Percentiles rank a stretch among this genome's conserved stretches.
These are phyloP conservation scores for Clavispora asparagi DNA, from an alignment of 805 yeast genomes.

Conservation along the genomic window DNA sequence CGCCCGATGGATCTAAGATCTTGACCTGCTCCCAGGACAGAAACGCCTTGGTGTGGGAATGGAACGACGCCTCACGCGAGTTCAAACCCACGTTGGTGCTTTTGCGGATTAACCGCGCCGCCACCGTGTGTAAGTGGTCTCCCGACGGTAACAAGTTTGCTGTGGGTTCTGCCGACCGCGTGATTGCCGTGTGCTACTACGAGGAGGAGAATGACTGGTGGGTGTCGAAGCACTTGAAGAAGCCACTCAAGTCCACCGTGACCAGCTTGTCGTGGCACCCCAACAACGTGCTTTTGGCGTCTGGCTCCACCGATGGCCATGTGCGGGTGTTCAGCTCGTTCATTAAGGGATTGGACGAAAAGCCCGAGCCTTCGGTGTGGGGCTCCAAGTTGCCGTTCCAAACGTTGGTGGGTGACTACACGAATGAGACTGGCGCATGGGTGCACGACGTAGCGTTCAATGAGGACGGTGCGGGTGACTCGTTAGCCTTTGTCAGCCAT, in stretches of 20 bases:
- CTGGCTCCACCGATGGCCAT: slow-evolving; percentile 93
- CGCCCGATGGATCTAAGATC: slow-evolving; percentile 72
- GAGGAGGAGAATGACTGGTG: slow-evolving; percentile 98
- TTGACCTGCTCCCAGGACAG: slow-evolving; percentile 98
- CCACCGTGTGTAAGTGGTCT: slow-evolving; percentile 92
- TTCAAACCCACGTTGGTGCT: slow-evolving; percentile 87
- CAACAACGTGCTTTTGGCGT: slow-evolving; percentile 79
- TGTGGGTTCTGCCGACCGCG: slow-evolving; percentile 92
- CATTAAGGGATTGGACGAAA: slow-evolving; percentile 81
- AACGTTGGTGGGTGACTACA: slow-evolving; percentile 78
- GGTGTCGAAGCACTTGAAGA: slow-evolving; percentile 96
- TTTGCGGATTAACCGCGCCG: slow-evolving; percentile 90
- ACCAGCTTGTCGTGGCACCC: slow-evolving; percentile 89
- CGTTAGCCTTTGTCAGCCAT: slow-evolving; percentile 77
- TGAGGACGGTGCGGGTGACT: slow-evolving; percentile 57
- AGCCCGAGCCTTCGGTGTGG: slow-evolving; percentile 82
- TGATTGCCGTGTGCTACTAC: slow-evolving; percentile 92
- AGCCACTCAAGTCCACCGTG: slow-evolving; percentile 86
- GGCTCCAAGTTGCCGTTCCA: slow-evolving; percentile 94
- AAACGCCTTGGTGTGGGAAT: slow-evolving; percentile 94
- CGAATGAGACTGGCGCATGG: slow-evolving; percentile 75
- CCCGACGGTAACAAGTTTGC: slow-evolving; percentile 95
- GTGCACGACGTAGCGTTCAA: slow-evolving; percentile 86
- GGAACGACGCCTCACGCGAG: slow-evolving; percentile 50
- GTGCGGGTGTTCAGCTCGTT: slow-evolving; percentile 85